Percentiles rank a stretch among this genome's conserved stretches.
Conservation (phyloP, 2,329 filamentous ascomycete genomes). For the Ciborinia camelliae region DNA sequence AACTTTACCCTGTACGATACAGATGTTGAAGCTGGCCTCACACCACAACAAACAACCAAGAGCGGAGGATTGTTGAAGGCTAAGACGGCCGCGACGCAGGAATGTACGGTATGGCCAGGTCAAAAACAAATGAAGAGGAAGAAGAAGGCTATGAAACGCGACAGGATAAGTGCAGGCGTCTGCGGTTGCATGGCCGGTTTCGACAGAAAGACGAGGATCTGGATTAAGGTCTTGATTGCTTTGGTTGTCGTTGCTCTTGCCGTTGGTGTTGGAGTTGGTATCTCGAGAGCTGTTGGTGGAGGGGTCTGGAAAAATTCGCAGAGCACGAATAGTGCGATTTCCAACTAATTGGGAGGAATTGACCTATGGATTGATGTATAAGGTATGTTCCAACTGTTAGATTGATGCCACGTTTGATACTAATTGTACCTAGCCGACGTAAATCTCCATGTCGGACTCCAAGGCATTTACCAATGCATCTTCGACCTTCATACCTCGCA, state of each 20-base stretch:
- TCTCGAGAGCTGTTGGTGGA: conserved; percentile 59
- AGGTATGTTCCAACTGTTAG: conserved; percentile 8
- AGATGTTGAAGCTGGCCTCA: conserved; percentile 27
- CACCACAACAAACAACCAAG: conserved; percentile 18
- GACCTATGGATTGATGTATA: neutral
- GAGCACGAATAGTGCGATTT: conserved; percentile 23
- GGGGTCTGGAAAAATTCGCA: conserved; percentile 50
- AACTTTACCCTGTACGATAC: conserved; percentile 26
- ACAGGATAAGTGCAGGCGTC: conserved; percentile 50
- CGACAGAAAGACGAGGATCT: conserved; percentile 52
- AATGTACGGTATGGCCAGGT: conserved; percentile 58
- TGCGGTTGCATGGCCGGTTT: conserved; percentile 54
- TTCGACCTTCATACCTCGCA: neutral
- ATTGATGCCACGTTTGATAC: neutral
- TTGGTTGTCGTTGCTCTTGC: conserved; percentile 52
- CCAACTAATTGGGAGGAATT: neutral
- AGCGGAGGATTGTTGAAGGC: neutral
- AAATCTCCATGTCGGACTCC: neutral
- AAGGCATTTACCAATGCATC: conserved; percentile 3
- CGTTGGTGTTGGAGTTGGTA: conserved; percentile 55
- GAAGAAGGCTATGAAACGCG: conserved; percentile 54
- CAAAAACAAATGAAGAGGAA: conserved; percentile 58
- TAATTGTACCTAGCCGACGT: conserved; percentile 4
- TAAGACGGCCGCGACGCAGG: conserved; percentile 28
- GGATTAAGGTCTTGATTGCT: conserved; percentile 52